A percentile compares a stretch with the other conserved stretches of the same genome.
phyloP scores from a whole-genome alignment of 108 stramenopile species.

The Pseudonitzschia pungens region DNA sequence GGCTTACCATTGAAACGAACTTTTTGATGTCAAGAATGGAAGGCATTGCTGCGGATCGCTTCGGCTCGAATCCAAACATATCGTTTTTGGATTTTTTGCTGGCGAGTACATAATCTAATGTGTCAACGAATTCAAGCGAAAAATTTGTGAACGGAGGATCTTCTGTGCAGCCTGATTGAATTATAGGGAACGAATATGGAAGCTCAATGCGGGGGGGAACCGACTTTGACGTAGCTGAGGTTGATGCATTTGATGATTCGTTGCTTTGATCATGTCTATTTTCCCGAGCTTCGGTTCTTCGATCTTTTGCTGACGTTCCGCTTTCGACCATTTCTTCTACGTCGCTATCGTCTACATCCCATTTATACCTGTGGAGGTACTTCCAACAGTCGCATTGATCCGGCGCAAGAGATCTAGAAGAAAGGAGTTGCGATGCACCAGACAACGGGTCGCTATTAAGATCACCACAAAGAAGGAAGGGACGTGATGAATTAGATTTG shows the following conservation, averaged over 20 bases:
- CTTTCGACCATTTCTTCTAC: slow-evolving; percentile 18
- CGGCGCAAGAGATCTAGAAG: slow-evolving; percentile 40
- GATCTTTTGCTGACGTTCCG: neutral
- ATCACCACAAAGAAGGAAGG: slow-evolving; percentile 70
- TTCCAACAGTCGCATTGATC: slow-evolving; percentile 45
- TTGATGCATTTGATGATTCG: neutral
- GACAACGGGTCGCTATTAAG: slow-evolving; percentile 52
- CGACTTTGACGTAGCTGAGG: neutral
- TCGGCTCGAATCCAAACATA: slow-evolving; percentile 37
- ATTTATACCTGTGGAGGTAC: slow-evolving; percentile 54
- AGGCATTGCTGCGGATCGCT: slow-evolving; percentile 47
- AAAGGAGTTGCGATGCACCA: slow-evolving; percentile 48
- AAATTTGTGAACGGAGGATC: slow-evolving; percentile 64
- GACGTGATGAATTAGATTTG: slow-evolving; percentile 19
- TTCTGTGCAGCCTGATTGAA: slow-evolving; percentile 44
- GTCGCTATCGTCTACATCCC: slow-evolving; percentile 40
- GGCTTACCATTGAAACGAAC: slow-evolving; percentile 43
- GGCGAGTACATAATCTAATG: slow-evolving; percentile 64
- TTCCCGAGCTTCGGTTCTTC: neutral
- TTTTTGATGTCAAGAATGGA: slow-evolving; percentile 38
- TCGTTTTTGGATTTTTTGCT: slow-evolving; percentile 25
- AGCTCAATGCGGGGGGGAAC: slow-evolving; percentile 30
- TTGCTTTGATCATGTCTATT: neutral
- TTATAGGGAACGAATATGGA: slow-evolving; percentile 46
- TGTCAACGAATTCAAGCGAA: slow-evolving; percentile 43